phyloP scores from a whole-genome alignment of 2,329 filamentous ascomycete species.

The Elsinoe batatas region DNA sequence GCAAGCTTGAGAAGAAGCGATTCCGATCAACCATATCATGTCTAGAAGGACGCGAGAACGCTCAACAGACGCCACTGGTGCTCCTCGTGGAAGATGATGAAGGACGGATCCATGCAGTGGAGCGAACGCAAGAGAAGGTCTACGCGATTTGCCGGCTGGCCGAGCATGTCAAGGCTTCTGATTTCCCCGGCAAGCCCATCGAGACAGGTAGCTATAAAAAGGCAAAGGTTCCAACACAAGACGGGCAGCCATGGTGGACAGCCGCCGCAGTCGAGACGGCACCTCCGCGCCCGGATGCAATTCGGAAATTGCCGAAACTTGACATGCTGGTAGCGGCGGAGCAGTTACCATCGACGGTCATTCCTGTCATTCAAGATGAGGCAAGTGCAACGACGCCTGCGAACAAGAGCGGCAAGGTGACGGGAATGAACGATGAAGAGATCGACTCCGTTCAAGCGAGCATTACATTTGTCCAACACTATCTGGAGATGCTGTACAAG shows the following conservation, averaged over 20 bases:
- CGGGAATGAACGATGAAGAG: not conserved
- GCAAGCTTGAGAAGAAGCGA: conserved; percentile 42
- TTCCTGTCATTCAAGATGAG: too few relatives aligned
- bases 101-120: conserved; percentile 51
- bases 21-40: conserved; percentile 55
- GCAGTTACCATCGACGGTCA: too few relatives aligned
- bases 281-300: conserved; percentile 3
- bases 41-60: conserved; percentile 44
- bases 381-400: too few relatives aligned
- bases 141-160: conserved; percentile 62
- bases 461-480: conserved; percentile 39
- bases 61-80: conserved; percentile 42
- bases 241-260: not conserved
- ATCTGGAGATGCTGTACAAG: conserved; percentile 38
- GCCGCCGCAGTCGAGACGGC: not conserved
- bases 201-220: not conserved
- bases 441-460: conserved; percentile 33
- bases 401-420: not conserved
- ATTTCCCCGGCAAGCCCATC: not conserved
- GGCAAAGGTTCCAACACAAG: too few relatives aligned
- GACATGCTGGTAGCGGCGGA: not conserved
- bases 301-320: conserved; percentile 16
- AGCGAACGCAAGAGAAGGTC: conserved; percentile 50
- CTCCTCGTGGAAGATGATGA: conserved; percentile 50
- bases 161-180: conserved; percentile 49